Conservation (phyloP, 75 land plant genomes). For the Pinus tabuliformis region DNA sequence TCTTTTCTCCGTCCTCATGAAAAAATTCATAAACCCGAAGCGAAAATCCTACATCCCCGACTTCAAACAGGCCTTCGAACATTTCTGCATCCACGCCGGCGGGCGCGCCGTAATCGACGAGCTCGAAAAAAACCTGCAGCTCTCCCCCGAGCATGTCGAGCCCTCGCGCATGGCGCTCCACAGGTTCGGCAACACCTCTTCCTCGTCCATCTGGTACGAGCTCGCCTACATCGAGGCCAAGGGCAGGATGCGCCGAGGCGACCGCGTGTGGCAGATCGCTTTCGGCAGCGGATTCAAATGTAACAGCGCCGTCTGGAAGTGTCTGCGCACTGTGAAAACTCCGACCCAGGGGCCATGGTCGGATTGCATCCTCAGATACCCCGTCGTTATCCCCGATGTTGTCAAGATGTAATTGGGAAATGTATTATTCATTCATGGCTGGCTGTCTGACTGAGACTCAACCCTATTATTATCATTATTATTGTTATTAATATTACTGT, state of each 20-base stretch:
- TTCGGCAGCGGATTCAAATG: conserved; percentile 39
- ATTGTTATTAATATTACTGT: no score
- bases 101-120: conserved; percentile 31
- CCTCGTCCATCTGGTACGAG: conserved; percentile 38
- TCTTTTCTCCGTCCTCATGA: conserved; percentile 34
- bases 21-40: conserved; percentile 19
- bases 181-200: conserved; percentile 35
- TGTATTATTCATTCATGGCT: no score
- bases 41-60: conserved; percentile 30
- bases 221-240: conserved; percentile 30
- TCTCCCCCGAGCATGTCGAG: conserved; percentile 20
- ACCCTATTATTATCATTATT: no score
- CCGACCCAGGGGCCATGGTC: conserved; percentile 7
- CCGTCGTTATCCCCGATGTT: conserved; percentile 8
- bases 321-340: conserved; percentile 12
- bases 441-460: no score
- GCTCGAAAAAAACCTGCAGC: conserved; percentile 29
- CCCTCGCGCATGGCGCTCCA: conserved; percentile 34
- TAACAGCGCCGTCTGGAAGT: conserved; percentile 24
- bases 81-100: conserved; percentile 49
- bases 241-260: conserved; percentile 23
- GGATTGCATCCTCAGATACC: conserved; percentile 8
- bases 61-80: conserved; percentile 42
- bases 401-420: neutral
- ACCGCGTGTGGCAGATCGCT: conserved; percentile 41